These are phyloP conservation scores for Neobulgaria alba DNA, from an alignment of 2,329 filamentous ascomycete genomes.

Conservation along the genomic window DNA sequence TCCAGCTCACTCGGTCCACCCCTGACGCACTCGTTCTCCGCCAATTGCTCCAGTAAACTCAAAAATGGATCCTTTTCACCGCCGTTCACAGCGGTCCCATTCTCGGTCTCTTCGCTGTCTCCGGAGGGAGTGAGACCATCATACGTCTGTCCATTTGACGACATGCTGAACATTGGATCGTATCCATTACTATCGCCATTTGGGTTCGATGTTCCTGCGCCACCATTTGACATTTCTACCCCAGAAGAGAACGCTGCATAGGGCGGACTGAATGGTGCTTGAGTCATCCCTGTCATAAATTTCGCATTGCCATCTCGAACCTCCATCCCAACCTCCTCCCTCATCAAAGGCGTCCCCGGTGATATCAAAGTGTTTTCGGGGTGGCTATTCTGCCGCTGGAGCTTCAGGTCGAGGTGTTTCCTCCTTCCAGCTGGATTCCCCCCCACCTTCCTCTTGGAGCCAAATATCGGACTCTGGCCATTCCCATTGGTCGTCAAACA, in stretches of 20 bases:
- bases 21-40: constrained; percentile 65
- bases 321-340: background rate
- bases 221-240: too few species aligned
- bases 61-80: constrained; percentile 73
- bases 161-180: constrained; percentile 51
- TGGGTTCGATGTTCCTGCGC: constrained; percentile 5
- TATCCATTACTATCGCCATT: constrained; percentile 30
- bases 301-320: background rate
- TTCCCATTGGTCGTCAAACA: too few species aligned
- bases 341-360: constrained; percentile 13
- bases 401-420: constrained; percentile 29
- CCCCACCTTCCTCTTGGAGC: too few species aligned
- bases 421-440: constrained; percentile 14
- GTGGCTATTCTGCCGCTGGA: constrained; percentile 25
- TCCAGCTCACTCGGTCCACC: constrained; percentile 68
- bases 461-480: too few species aligned
- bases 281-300: constrained; percentile 14
- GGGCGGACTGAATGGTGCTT: constrained; percentile 10
- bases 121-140: constrained; percentile 36
- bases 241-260: background rate
- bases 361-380: constrained; percentile 25
- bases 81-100: constrained; percentile 39
- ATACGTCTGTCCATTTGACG: constrained; percentile 43
- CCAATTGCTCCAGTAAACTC: constrained; percentile 69
- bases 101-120: constrained; percentile 42